Evolutionary conservation across 2,329 filamentous ascomycete genomes (phyloP).

Genomic region (Fusarium graminum): DNA sequence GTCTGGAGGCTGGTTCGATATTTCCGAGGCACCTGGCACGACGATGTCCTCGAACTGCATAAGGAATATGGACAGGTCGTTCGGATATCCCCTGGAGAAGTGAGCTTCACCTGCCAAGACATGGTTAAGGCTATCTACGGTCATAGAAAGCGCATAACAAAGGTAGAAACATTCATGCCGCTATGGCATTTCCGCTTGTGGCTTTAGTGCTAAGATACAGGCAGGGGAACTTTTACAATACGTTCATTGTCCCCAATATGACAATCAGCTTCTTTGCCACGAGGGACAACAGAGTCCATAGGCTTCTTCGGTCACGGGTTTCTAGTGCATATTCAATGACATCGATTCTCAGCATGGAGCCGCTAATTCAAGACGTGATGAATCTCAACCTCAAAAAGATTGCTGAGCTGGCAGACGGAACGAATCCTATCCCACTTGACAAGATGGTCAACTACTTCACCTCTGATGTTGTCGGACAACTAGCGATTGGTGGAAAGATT

Average conservation of each 20-base stretch:
- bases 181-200: not conserved
- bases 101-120: constrained; percentile 16
- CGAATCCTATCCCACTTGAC: not conserved
- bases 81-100: constrained; percentile 23
- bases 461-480: constrained; percentile 18
- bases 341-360: constrained; percentile 23
- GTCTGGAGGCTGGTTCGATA: constrained; percentile 19
- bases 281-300: constrained; percentile 17
- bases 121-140: constrained; percentile 13
- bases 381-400: constrained; percentile 23
- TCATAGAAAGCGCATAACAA: constrained; percentile 19
- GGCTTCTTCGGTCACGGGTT: constrained; percentile 21
- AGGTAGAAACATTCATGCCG: not conserved
- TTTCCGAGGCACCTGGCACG: constrained; percentile 28
- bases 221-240: constrained; percentile 20
- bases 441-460: constrained; percentile 28
- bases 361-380: constrained; percentile 19
- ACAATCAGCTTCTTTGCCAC: constrained; percentile 28
- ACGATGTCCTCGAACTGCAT: constrained; percentile 17
- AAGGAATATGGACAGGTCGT: constrained; percentile 23
- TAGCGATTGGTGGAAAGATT: constrained; percentile 27
- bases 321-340: constrained; percentile 31
- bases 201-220: not conserved
- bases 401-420: not conserved
- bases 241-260: constrained; percentile 27